phyloP scores from a whole-genome alignment of 176 grass and related monocot genomes.

The Cymbopogon citratus region DNA sequence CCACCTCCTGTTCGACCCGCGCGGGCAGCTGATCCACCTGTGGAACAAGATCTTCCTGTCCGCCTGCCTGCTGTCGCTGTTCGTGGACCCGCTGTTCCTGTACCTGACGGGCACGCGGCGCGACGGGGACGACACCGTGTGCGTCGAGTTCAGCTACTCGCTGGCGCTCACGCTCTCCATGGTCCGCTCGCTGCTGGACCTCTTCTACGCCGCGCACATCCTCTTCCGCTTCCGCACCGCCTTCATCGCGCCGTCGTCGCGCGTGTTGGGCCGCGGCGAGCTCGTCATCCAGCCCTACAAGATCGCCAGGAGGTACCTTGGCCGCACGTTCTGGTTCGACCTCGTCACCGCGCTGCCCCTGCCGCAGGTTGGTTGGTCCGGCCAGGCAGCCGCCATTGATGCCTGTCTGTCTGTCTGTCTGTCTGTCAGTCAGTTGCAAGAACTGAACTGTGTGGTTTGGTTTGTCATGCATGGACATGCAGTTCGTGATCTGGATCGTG shows the following conservation, averaged over 20 bases:
- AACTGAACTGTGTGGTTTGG: not conserved
- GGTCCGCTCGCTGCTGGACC: slow-evolving; percentile 59
- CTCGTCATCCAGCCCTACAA: slow-evolving; percentile 74
- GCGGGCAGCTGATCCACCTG: slow-evolving; percentile 46
- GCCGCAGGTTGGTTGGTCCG: no score
- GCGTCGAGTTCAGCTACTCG: slow-evolving; percentile 47
- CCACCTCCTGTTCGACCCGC: slow-evolving; percentile 62
- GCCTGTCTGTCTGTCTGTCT: not conserved
- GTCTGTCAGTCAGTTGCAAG: not conserved
- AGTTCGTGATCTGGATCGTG: slow-evolving; percentile 77
- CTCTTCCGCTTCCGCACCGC: slow-evolving; percentile 77
- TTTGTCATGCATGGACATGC: not conserved
- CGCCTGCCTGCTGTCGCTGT: slow-evolving; percentile 63
- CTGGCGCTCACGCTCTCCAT: slow-evolving; percentile 52
- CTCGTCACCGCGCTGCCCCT: slow-evolving; percentile 71
- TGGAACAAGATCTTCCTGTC: slow-evolving; percentile 89
- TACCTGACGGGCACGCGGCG: slow-evolving; percentile 61
- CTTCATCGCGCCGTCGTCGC: slow-evolving; percentile 85
- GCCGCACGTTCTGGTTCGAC: slow-evolving; percentile 62
- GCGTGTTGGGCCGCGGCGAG: slow-evolving; percentile 86
- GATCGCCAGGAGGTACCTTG: slow-evolving; percentile 70
- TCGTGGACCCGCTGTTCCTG: slow-evolving; percentile 88
- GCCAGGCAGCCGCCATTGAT: not conserved
- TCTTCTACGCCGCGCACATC: slow-evolving; percentile 79
- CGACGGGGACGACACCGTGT: not conserved